Evolutionary conservation across 192 early-diverging fungal genomes (phyloP), one percentile per base, ranked within the genome.

Genomic region (Oehlia diaphana): DNA sequence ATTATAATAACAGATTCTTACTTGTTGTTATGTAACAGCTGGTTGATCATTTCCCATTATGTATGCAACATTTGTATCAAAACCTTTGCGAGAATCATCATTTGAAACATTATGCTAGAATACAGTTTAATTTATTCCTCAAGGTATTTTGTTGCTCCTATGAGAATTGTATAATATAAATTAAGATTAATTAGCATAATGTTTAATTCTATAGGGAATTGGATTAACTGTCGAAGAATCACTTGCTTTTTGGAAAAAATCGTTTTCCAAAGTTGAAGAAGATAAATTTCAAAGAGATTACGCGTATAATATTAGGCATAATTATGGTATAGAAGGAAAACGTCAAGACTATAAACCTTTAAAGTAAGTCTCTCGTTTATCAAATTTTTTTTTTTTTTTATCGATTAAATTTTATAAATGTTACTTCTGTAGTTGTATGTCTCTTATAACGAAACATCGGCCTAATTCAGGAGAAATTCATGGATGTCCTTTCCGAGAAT

Each of bases 401-500:
- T 61, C 42, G 63, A 61, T 21, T 75, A 28, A 76, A 62, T 53
- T 47, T 26, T 35, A 28, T 31, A 58, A 70, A 28, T 62, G 13
- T 71, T 10, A 26, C 19, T 58, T 14, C 16, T 75, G 62, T 70
- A 92, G 92, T 44, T 99, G 98, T 86, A 85, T 88, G 76, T 93
- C 93, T 71, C 94, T 99, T 85, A 98, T 99, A 81, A 93, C 85
- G 73, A 81, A 84, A 19, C 92, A 93, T 76, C 88, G 88, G 33
- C 96, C 97, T 3, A 91, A 91, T 16, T 85, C 94, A 9, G 92
- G 92, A 14, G 96, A 98, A 80, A 89, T 94, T 79, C 98, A 99
- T 77, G 98, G 98, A 9, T 99, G 98, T 83, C 98, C 98, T 63
- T 99, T 96, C 88, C 89, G 92, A 58, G 93, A 97, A 78, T 93